Evolutionary conservation across 805 yeast genomes (phyloP).

Genomic region (Kurtzmaniella cleridarum): DNA sequence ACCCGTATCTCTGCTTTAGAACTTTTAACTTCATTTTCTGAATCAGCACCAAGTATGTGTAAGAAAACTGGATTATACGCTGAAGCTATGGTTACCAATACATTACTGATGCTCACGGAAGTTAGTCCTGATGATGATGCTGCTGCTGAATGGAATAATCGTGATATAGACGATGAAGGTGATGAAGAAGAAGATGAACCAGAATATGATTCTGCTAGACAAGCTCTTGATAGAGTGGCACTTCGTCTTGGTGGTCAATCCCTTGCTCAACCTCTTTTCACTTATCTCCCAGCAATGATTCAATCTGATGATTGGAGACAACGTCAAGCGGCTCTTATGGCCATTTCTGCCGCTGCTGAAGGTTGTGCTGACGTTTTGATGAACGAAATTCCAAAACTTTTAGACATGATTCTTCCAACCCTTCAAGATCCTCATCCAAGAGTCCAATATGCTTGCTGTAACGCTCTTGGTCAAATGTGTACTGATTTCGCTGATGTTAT

Average conservation of each 20-base stretch:
- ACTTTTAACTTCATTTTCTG: slow-evolving; percentile 83
- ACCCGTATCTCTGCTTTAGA: slow-evolving; percentile 87
- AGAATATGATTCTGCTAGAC: slow-evolving; percentile 88
- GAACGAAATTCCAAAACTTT: slow-evolving; percentile 70
- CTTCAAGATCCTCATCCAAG: slow-evolving; percentile 84
- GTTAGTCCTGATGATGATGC: slow-evolving; percentile 87
- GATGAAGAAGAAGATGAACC: slow-evolving; percentile 72
- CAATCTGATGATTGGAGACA: slow-evolving; percentile 81
- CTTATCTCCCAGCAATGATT: slow-evolving; percentile 79
- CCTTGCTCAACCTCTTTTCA: slow-evolving; percentile 81
- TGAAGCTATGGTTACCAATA: slow-evolving; percentile 61
- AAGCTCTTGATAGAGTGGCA: slow-evolving; percentile 87
- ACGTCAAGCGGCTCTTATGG: slow-evolving; percentile 96
- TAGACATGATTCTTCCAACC: slow-evolving; percentile 83
- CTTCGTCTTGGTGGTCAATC: slow-evolving; percentile 77
- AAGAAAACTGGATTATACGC: slow-evolving; percentile 71
- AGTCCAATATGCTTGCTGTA: slow-evolving; percentile 96
- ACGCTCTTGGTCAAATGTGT: slow-evolving; percentile 93
- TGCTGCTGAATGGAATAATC: slow-evolving; percentile 80
- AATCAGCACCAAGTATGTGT: slow-evolving; percentile 94
- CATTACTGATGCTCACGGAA: slow-evolving; percentile 84
- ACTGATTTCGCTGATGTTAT: slow-evolving; percentile 91
- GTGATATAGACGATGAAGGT: slow-evolving; percentile 70
- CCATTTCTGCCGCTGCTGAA: slow-evolving; percentile 93
- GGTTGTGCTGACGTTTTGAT: slow-evolving; percentile 90